A percentile compares a stretch with the other conserved stretches of the same genome.
These are phyloP conservation scores for Spathaspora hagerdaliae DNA, from an alignment of 805 yeast species.

Conservation along the genomic window DNA sequence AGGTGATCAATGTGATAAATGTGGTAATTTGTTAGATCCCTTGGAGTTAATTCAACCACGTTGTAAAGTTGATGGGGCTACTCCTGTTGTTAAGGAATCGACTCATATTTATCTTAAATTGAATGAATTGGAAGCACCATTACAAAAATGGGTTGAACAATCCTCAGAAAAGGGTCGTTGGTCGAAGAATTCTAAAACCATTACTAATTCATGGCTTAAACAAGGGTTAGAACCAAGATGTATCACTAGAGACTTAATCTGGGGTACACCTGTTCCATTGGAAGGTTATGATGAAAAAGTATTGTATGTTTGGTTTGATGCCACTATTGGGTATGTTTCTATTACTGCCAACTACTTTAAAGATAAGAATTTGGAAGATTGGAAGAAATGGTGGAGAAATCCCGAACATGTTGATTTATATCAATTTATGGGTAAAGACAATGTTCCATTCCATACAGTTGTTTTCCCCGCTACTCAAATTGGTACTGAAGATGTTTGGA, in stretches of 20 bases:
- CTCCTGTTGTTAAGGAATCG: constrained; percentile 77
- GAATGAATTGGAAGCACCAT: constrained; percentile 76
- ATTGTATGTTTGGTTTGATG: constrained; percentile 98
- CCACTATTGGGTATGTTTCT: constrained; percentile 93
- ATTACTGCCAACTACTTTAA: constrained; percentile 85
- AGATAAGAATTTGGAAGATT: constrained; percentile 38
- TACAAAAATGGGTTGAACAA: constrained; percentile 66
- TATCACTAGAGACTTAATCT: constrained; percentile 91
- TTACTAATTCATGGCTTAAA: constrained; percentile 89
- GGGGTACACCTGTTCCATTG: constrained; percentile 99
- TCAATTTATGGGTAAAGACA: constrained; percentile 99
- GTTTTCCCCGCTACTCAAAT: constrained; percentile 92
- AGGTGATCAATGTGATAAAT: constrained; percentile 98
- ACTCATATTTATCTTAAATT: constrained; percentile 82
- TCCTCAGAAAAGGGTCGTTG: constrained; percentile 74
- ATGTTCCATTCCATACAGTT: constrained; percentile 97
- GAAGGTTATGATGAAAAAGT: constrained; percentile 85
- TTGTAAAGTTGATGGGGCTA: constrained; percentile 84
- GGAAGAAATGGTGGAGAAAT: constrained; percentile 93
- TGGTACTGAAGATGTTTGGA: constrained; percentile 89
- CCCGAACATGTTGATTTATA: constrained; percentile 86
- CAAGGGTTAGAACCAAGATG: constrained; percentile 93
- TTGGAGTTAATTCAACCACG: constrained; percentile 92
- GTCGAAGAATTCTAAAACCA: constrained; percentile 88
- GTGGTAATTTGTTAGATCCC: constrained; percentile 88